Base-by-base conservation (phyloP, 345 rosid genomes). In the Salix dunnii region DNA sequence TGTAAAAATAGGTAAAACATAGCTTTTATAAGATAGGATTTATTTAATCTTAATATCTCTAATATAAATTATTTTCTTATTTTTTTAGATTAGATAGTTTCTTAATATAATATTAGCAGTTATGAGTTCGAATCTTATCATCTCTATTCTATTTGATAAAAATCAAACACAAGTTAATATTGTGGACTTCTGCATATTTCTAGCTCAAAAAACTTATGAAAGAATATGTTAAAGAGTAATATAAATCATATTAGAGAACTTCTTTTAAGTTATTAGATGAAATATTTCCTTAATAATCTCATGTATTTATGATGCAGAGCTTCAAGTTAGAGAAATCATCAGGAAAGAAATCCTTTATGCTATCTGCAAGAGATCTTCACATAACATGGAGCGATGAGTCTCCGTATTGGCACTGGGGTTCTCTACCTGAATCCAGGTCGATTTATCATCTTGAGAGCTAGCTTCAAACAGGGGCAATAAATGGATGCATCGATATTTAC, bases 291-390 rank as follows among this genome's bases (percentile, higher is more conserved):
- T 33, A 33, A 33, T 0, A 33, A 33, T 33, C 17, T 9, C 40
- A 20, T 66, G 3, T 66, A 20, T 18, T 33, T 67, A 6, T 49
- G 71, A 49, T 38, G 60, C 86, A 94, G 96, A 83, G 87, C 64
- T 87, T 90, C 86, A 84, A 80, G 74, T 30, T 92, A 73, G 91
- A 92, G 77, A 89, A 78, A 84, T 80, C 82, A 23, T 79, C 88
- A 3, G 96, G 94, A n/a, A 89, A 70, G 79, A 83, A 79, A 35
- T 87, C 86, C 0, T 91, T 81, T 55, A 23, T 83, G 33, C 66
- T 94, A 53, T 92, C 97, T 5, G 91, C 98, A 33, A 91, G 91
- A 79, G 89, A 88, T 74, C 88, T 92, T 72, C 78, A 86, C 0
- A 92, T 94, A 68, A 77, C 87, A 4, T 77, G 86, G 85, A 83